Conservation (phyloP, 2,329 filamentous ascomycete species). For the Botrytis fabae region DNA sequence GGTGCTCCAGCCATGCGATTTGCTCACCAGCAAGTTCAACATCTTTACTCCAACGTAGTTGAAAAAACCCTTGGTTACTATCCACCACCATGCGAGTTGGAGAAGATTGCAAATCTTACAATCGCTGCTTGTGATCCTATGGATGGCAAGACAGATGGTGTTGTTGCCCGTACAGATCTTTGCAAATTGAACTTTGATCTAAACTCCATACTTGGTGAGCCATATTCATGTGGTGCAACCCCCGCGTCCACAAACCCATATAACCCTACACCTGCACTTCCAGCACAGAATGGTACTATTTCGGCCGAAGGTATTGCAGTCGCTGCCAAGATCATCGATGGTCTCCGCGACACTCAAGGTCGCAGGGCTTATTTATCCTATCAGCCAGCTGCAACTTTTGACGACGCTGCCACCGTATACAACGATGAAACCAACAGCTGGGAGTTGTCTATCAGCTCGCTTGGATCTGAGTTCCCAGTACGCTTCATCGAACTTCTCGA, state of each 20-base stretch:
- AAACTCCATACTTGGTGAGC: slow-evolving; percentile 46
- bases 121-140: slow-evolving; percentile 56
- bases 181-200: slow-evolving; percentile 51
- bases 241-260: background rate
- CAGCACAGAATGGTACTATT: slow-evolving; percentile 30
- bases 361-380: slow-evolving; percentile 44
- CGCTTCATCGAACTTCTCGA: slow-evolving; percentile 46
- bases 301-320: slow-evolving; percentile 41
- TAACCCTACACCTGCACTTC: slow-evolving; percentile 24
- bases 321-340: slow-evolving; percentile 41
- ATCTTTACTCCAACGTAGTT: slow-evolving; percentile 44
- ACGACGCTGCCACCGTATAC: slow-evolving; percentile 4
- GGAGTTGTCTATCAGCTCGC: slow-evolving; percentile 40
- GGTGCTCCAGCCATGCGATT: slow-evolving; percentile 51
- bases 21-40: slow-evolving; percentile 48
- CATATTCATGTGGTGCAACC: slow-evolving; percentile 47
- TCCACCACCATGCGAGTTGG: slow-evolving; percentile 48
- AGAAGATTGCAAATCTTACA: slow-evolving; percentile 54
- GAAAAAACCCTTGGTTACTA: slow-evolving; percentile 47
- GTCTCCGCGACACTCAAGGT: slow-evolving; percentile 41
- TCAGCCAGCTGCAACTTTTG: slow-evolving; percentile 35
- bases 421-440: slow-evolving; percentile 30
- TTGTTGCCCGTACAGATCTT: slow-evolving; percentile 51
- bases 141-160: slow-evolving; percentile 56
- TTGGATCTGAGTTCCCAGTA: slow-evolving; percentile 44